Evolutionary conservation across 106 monocot genomes (phyloP).

Genomic region (Cymbidium sinense): DNA sequence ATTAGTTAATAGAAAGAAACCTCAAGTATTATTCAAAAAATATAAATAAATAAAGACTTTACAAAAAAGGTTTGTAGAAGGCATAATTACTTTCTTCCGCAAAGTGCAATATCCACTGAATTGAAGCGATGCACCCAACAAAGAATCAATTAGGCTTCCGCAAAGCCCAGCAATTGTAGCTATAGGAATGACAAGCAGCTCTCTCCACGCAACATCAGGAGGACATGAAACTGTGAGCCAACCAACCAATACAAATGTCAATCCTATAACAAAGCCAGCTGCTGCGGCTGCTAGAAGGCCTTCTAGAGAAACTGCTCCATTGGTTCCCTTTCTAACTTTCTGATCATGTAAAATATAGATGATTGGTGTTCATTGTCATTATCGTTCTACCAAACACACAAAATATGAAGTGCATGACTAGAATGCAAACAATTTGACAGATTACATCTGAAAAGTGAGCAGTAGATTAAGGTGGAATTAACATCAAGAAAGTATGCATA

Average conservation of each 20-base stretch:
- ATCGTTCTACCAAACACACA: background rate
- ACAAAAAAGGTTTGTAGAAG: background rate
- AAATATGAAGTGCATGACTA: background rate
- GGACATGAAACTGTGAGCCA: slow-evolving; percentile 46
- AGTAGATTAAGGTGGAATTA: background rate
- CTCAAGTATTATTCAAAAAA: background rate
- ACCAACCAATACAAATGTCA: slow-evolving; percentile 40
- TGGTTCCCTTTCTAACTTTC: slow-evolving; percentile 79
- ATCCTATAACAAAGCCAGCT: slow-evolving; percentile 71
- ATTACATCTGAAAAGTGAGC: background rate
- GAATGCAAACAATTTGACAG: background rate
- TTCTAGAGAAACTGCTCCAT: slow-evolving; percentile 66
- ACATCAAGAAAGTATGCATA: background rate
- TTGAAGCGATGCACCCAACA: slow-evolving; percentile 84
- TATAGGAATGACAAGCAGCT: slow-evolving; percentile 63
- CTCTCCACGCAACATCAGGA: slow-evolving; percentile 26
- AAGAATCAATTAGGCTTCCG: slow-evolving; percentile 89
- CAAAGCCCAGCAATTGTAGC: slow-evolving; percentile 58
- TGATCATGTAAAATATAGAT: slow-evolving; percentile 18
- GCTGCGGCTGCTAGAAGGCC: slow-evolving; percentile 63
- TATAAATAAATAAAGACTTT: background rate
- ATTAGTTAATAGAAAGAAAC: too few species aligned
- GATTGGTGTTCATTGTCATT: background rate
- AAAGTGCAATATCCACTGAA: slow-evolving; percentile 82
- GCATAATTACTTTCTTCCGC: slow-evolving; percentile 55